phyloP scores from a whole-genome alignment of 2,329 filamentous ascomycete species.

The Colletotrichum shisoi region DNA sequence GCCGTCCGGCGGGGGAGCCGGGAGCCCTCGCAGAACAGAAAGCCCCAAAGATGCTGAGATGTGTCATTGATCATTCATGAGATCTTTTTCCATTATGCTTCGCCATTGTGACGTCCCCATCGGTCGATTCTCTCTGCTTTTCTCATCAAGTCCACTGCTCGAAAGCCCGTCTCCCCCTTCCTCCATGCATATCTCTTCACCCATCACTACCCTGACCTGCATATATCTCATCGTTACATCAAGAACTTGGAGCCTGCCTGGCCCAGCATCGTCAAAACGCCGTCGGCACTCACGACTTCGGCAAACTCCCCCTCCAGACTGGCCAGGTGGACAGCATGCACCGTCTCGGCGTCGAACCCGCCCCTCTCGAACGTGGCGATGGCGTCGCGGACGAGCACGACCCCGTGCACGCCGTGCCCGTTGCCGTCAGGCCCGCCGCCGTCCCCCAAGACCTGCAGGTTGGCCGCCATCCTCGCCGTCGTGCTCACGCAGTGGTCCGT shows the following conservation, averaged over 20 bases:
- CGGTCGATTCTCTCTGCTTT: no score
- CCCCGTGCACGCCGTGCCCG: constrained; percentile 43
- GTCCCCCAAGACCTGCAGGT: constrained; percentile 53
- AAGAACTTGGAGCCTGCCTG: neutral
- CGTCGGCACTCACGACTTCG: constrained; percentile 49
- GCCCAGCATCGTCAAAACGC: constrained; percentile 43
- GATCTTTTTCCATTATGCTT: no score
- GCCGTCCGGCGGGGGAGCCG: neutral
- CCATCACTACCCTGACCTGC: no score
- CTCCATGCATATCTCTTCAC: no score
- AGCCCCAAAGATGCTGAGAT: no score
- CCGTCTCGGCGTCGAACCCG: constrained; percentile 54
- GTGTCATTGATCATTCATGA: no score
- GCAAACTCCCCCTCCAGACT: constrained; percentile 58
- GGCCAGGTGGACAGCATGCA: constrained; percentile 55
- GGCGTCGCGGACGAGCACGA: constrained; percentile 56
- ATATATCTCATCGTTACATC: neutral
- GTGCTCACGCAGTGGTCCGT: constrained; percentile 61
- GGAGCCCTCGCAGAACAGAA: no score
- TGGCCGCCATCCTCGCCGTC: constrained; percentile 57
- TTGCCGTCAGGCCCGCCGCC: constrained; percentile 44
- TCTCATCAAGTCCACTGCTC: no score
- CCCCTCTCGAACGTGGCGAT: constrained; percentile 56
- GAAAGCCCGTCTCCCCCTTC: no score
- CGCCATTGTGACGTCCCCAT: no score